A percentile compares a stretch with the other conserved stretches of the same genome.
Conservation (phyloP, 192 early-diverging fungal genomes). For the Backusella psychrophila region DNA sequence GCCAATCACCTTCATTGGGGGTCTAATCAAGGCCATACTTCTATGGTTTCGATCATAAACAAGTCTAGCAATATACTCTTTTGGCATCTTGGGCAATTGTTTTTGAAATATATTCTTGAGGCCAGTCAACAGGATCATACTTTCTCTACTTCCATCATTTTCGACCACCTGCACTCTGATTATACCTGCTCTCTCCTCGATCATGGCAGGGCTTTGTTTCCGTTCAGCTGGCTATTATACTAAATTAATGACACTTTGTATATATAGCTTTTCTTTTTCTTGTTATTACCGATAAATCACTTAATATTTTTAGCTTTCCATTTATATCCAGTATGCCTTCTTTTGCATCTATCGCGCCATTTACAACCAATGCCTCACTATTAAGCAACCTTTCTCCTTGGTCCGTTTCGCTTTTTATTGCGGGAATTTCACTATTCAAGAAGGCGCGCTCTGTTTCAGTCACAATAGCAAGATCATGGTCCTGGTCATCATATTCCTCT, state of each 20-base stretch:
- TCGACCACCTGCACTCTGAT: conserved; percentile 74
- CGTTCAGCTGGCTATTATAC: conserved; percentile 27
- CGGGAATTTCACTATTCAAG: background rate
- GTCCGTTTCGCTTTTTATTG: conserved; percentile 4
- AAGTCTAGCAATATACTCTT: conserved; percentile 95
- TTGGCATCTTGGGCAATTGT: conserved; percentile 98
- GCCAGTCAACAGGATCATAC: conserved; percentile 87
- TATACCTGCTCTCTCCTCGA: conserved; percentile 63
- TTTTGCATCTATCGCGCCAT: background rate
- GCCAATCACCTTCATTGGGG: conserved; percentile 77
- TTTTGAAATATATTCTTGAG: conserved; percentile 97
- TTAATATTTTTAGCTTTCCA: background rate
- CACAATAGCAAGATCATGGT: background rate
- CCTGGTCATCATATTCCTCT: background rate
- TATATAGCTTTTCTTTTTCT: background rate
- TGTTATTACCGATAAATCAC: conserved; percentile 7
- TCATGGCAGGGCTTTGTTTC: conserved; percentile 59
- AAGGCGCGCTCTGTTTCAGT: conserved; percentile 1
- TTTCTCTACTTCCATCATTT: conserved; percentile 78
- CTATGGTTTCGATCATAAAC: conserved; percentile 91
- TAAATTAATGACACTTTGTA: background rate
- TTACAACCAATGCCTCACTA: background rate
- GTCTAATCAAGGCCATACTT: conserved; percentile 76
- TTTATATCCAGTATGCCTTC: background rate
- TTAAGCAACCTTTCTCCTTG: background rate